phyloP scores from a whole-genome alignment of 176 grass and related monocot genomes.

The Cocos nucifera region DNA sequence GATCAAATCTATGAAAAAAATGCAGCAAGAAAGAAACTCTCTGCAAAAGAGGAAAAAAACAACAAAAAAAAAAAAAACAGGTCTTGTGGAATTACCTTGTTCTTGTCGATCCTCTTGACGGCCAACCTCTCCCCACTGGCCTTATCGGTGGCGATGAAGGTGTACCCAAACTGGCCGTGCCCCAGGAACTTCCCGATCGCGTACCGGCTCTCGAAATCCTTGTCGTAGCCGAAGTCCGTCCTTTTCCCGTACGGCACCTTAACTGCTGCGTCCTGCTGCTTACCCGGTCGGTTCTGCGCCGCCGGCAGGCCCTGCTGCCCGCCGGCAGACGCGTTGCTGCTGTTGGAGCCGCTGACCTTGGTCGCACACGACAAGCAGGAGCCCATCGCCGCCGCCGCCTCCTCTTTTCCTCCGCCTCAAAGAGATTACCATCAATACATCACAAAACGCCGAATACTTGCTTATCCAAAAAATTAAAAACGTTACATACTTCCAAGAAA shows the following conservation, averaged over 20 bases:
- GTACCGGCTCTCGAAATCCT: constrained; percentile 64
- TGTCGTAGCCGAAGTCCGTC: constrained; percentile 79
- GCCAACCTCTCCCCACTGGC: constrained; percentile 47
- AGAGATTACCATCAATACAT: constrained; percentile 12
- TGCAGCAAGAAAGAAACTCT: too few relatives aligned
- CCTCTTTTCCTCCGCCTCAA: not conserved
- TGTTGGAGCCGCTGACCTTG: not conserved
- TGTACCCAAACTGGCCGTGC: constrained; percentile 78
- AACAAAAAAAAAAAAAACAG: too few relatives aligned
- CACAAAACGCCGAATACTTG: not conserved
- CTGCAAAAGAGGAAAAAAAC: not conserved
- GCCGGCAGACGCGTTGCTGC: constrained; percentile 2
- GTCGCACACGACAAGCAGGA: constrained; percentile 1
- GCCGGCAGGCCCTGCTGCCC: not conserved
- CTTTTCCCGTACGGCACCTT: constrained; percentile 58
- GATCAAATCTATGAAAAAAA: not conserved
- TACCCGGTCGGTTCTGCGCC: constrained; percentile 9
- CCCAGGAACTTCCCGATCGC: constrained; percentile 72
- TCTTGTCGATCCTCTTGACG: constrained; percentile 91
- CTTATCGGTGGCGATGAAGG: constrained; percentile 65
- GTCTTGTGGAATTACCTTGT: constrained; percentile 40
- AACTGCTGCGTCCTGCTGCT: not conserved
- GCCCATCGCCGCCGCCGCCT: constrained; percentile 7
- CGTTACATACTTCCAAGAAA: not conserved
- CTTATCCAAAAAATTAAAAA: not conserved